Evolutionary conservation across 495 filamentous ascomycete species (phyloP).

Genomic region (Hypoxylon fragiforme): DNA sequence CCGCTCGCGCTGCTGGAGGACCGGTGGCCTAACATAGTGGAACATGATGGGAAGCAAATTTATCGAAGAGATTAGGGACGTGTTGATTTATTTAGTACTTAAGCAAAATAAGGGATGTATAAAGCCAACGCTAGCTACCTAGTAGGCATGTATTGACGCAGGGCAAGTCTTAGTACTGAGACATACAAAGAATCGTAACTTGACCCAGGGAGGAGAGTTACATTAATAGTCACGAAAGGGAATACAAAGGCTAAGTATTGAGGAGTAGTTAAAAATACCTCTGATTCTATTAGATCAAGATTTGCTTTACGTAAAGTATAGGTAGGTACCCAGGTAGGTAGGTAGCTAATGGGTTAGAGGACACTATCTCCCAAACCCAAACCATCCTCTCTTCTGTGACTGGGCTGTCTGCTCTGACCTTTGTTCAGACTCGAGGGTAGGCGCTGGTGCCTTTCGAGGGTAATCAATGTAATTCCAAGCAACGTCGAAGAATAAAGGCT

Average conservation of each 20-base stretch:
- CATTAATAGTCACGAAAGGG: not conserved
- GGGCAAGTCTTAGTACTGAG: constrained; percentile 5
- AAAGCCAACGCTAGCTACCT: constrained; percentile 1
- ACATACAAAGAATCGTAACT: too few relatives aligned
- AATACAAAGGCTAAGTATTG: not conserved
- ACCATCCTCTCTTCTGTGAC: constrained; percentile 80
- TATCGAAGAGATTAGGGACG: not conserved
- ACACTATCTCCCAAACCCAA: constrained; percentile 78
- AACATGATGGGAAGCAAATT: not conserved
- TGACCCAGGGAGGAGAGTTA: not conserved
- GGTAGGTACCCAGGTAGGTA: constrained; percentile 1
- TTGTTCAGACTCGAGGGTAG: constrained; percentile 38
- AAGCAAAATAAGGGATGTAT: constrained; percentile 17
- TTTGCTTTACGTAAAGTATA: constrained; percentile 3
- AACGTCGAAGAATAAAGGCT: constrained; percentile 94
- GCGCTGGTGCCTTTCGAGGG: constrained; percentile 60
- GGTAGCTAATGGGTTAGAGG: not conserved
- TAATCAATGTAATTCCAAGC: constrained; percentile 99
- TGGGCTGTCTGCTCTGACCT: constrained; percentile 42
- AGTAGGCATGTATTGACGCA: constrained; percentile 25
- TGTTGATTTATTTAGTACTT: constrained; percentile 4
- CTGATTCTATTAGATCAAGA: not conserved
- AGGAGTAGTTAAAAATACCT: not conserved
- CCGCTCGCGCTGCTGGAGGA: constrained; percentile 15
- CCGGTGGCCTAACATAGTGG: constrained; percentile 17